Evolutionary conservation across 371 early-diverging fungal genomes (phyloP).

Genomic region (Capillidium heterosporum): DNA sequence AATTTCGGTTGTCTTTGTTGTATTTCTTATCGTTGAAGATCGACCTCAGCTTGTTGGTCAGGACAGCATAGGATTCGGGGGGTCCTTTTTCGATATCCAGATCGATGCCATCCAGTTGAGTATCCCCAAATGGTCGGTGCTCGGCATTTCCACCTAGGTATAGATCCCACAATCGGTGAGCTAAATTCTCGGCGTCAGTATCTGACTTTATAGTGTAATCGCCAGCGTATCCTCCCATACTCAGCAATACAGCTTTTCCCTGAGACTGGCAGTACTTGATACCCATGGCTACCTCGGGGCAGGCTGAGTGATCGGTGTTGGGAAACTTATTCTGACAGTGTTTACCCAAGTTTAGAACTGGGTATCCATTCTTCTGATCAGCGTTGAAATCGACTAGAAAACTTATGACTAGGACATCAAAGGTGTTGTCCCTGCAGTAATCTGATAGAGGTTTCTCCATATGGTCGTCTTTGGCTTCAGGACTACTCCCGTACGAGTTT

Average conservation of each 20-base stretch:
- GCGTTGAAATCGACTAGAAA: conserved; percentile 42
- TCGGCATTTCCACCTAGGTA: conserved; percentile 27
- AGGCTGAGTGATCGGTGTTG: conserved; percentile 27
- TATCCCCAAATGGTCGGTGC: conserved; percentile 39
- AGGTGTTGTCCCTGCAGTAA: conserved; percentile 34
- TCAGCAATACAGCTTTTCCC: conserved; percentile 39
- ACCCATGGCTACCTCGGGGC: conserved; percentile 35
- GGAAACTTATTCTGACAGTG: conserved; percentile 28
- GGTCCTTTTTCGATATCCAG: conserved; percentile 49
- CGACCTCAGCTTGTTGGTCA: conserved; percentile 26
- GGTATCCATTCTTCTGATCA: conserved; percentile 13
- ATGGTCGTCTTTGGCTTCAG: conserved; percentile 2
- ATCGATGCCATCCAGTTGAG: conserved; percentile 44
- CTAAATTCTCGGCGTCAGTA: conserved; percentile 25
- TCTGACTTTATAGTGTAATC: conserved; percentile 31
- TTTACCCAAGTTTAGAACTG: conserved; percentile 34
- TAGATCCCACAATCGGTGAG: conserved; percentile 36
- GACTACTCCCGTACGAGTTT: conserved; percentile 17
- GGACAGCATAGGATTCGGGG: conserved; percentile 21
- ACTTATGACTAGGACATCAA: conserved; percentile 33
- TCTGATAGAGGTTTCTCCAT: conserved; percentile 20
- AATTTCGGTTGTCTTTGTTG: conserved; percentile 20
- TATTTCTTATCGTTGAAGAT: conserved; percentile 10
- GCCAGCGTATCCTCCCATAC: conserved; percentile 53
- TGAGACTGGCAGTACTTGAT: conserved; percentile 38